Conservation (phyloP, 2,329 filamentous ascomycete species). For the Claviceps purpurea region DNA sequence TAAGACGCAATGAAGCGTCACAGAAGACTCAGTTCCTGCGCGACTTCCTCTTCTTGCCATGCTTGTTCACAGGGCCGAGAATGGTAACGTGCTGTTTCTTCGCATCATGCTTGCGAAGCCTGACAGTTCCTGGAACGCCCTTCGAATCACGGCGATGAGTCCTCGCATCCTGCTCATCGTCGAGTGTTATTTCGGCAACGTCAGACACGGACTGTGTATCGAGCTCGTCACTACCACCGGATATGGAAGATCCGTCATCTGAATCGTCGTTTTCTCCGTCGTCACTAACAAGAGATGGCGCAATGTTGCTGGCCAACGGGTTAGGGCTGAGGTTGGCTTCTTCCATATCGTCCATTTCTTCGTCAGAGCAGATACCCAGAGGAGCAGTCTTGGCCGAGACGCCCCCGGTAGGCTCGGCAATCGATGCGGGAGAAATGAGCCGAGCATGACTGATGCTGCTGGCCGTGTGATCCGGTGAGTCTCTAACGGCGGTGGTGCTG, state of each 20-base stretch:
- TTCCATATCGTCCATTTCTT: conserved; percentile 35
- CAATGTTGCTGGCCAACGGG: conserved; percentile 59
- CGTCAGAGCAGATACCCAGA: conserved; percentile 21
- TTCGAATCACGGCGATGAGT: conserved; percentile 30
- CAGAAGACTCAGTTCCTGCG: conserved; percentile 7
- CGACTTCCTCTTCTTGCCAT: conserved; percentile 18
- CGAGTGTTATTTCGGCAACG: conserved; percentile 47
- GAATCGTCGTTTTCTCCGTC: conserved; percentile 68
- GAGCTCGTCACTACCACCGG: conserved; percentile 41
- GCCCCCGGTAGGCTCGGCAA: conserved; percentile 13
- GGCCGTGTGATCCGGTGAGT: conserved; percentile 32
- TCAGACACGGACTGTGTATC: conserved; percentile 48
- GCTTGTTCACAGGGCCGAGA: conserved; percentile 35
- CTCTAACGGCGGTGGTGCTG: conserved; percentile 29
- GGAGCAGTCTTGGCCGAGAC: conserved; percentile 12
- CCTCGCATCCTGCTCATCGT: conserved; percentile 39
- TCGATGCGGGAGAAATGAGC: conserved; percentile 27
- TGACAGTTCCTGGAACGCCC: conserved; percentile 30
- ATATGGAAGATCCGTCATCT: conserved; percentile 47
- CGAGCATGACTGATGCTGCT: conserved; percentile 42
- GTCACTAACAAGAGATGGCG: conserved; percentile 67
- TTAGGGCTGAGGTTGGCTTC: conserved; percentile 55
- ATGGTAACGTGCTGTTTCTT: conserved; percentile 38
- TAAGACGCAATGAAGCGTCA: no score
- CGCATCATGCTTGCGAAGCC: conserved; percentile 39